Base-by-base conservation (phyloP, 139 green algal species). In the Tetradesmus obliquus region DNA sequence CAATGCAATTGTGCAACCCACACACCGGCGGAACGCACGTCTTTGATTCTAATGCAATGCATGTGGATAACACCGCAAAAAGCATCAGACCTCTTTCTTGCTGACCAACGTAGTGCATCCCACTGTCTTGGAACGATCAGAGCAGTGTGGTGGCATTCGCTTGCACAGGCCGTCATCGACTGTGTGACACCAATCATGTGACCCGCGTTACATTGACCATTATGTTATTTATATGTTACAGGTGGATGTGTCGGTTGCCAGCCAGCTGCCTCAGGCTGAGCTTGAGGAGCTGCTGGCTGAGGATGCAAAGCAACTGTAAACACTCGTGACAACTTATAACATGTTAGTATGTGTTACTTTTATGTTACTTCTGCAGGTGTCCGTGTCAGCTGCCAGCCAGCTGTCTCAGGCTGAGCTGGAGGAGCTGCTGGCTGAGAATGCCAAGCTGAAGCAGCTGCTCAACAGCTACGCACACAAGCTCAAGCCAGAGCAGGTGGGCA, bases 361-460 rank as follows among this genome's bases (percentile, higher is more conserved):
- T 53, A 12, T 51, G 12, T 51, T 53, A n/a, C 4, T 81, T 17
- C 2, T 22, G 32, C 79, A 84, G 79, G 79, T 84, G 72, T 8
- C n/a, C 60, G 79, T 57, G 12, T 55, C 79, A 62, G 69, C 86
- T 83, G 87, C 87, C 1, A 87, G 87, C 19, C 87, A 91, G 80
- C 69, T 92, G 62, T 54, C 17, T 12, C 79, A 92, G 88, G 88
- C 58, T 12, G 79, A 92, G 58, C 60, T 88, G 80, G 62, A 89
- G 17, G 81, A 84, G 81, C 66, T 92, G 81, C 66, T 88, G 22
- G 89, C 82, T 55, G 89, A 92, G 58, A 91, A 91, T 91, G 88
- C 88, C 15, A 91, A 91, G 76, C 76, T 91, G 76, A 86, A 84
- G 76, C 88, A 91, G 76, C 76, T 91, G 76, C 88, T 91, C 24